A percentile compares a stretch with the other conserved stretches of the same genome.
phyloP scores from a whole-genome alignment of 441 rosid genomes.

The Erodium texanum region DNA sequence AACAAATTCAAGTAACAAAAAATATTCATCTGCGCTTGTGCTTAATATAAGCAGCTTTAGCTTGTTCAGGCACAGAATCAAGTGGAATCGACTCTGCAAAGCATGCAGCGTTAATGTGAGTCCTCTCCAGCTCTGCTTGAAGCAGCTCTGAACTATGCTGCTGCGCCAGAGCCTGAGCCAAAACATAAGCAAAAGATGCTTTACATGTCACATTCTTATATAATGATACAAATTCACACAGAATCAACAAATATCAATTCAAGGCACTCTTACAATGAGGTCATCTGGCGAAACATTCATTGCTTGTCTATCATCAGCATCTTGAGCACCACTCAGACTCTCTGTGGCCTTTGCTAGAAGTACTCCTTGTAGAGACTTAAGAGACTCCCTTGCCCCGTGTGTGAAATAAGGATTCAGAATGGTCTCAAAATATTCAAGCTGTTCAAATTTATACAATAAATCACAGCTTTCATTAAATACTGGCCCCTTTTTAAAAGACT shows the following conservation, averaged over 20 bases:
- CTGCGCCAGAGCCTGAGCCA: conserved; percentile 68
- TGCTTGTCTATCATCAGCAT: no score
- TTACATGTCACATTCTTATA: no score
- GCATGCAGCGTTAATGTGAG: conserved; percentile 85
- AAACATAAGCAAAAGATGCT: no score
- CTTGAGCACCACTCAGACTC: conserved; percentile 35
- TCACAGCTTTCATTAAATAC: no score
- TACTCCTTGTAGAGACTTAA: conserved; percentile 74
- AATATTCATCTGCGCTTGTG: conserved; percentile 33
- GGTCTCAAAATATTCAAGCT: conserved; percentile 95
- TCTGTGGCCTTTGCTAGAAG: conserved; percentile 82
- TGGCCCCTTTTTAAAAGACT: no score
- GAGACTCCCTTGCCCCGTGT: conserved; percentile 68
- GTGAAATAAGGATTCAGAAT: conserved; percentile 74
- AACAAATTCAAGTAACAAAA: no score
- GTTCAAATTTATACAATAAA: conserved; percentile 19
- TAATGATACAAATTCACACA: no score
- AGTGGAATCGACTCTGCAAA: conserved; percentile 59
- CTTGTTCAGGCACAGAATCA: conserved; percentile 56
- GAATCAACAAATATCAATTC: no score
- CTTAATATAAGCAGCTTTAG: conserved; percentile 43
- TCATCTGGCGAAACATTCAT: conserved; percentile 66
- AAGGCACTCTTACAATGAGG: conserved; percentile 53
- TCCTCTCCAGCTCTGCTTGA: conserved; percentile 78
- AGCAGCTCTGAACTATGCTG: conserved; percentile 72